Evolutionary conservation across 1,284 basidiomycete species (phyloP), one percentile per base, ranked within the genome.

Genomic region (Wolfiporia cocos): DNA sequence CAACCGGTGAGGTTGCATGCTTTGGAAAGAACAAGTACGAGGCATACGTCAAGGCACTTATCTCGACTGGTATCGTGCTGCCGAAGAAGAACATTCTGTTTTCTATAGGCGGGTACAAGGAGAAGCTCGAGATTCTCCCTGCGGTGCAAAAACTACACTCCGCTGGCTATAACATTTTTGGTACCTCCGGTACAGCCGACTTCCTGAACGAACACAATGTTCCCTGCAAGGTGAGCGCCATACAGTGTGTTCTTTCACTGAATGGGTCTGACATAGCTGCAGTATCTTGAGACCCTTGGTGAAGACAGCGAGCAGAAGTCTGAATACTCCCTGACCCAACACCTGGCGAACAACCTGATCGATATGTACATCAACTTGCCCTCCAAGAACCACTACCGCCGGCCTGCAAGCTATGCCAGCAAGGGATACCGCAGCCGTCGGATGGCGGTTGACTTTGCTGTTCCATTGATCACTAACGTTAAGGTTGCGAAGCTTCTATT

Each of bases 291-390:
- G 64, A 85, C 89, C 7, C 74, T 95, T 28, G 78, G 76, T 3
- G 86, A 87, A 43, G 83, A 81, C 44, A 81, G 78, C 52, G 69
- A 83, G 51, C 89, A 93, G 64, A 97, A 97, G 65, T 89, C 90
- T 3, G 94, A 97, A 62, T 97, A 96, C 64, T 97, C 93, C 2
- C 72, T 97, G 42, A 91, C 88, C 5, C 91, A 95, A 64, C 93
- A 97, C 68, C 69, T 97, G 46, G 92, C 90, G 39, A 95, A 96
- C 68, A 94, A 95, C 63, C 70, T 95, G 55, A 96, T 97, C 61
- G 93, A 97, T 67, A 88, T 99, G 78, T 99, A 98, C 68, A 97
- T 99, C 81, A 98, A 98, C 65, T 70, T 99, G 55, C 96, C 96
- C 2, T 98, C 93, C 34, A 97, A 93, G 72, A 99, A 99, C 67